Conservation (phyloP, 1,284 basidiomycete species). For the Melampsora larici-populina region DNA sequence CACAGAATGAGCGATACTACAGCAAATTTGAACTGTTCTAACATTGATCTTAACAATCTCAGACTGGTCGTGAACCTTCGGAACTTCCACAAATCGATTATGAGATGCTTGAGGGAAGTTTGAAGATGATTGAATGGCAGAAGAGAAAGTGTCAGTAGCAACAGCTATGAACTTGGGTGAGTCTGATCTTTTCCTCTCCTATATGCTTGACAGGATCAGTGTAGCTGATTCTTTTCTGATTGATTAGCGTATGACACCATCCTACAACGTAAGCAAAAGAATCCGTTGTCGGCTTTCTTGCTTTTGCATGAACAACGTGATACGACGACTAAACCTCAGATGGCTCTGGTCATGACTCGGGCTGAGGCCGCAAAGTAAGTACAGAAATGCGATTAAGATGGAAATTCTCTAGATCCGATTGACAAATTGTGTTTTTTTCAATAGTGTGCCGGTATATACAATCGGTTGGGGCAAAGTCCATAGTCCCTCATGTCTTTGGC, state of each 20-base stretch:
- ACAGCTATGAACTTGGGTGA: conserved; percentile 86
- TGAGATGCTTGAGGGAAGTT: conserved; percentile 62
- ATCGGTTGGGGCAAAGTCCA: conserved; percentile 95
- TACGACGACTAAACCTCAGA: conserved; percentile 87
- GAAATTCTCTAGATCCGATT: background rate
- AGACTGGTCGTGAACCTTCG: background rate
- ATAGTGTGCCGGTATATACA: conserved; percentile 80
- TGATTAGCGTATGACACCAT: conserved; percentile 77
- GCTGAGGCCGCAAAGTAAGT: conserved; percentile 81
- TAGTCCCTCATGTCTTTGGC: conserved; percentile 96
- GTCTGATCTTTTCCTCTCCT: conserved; percentile 3
- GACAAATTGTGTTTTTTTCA: background rate
- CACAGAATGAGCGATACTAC: conserved; percentile 24
- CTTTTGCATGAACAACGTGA: conserved; percentile 88
- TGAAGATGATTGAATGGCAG: conserved; percentile 72
- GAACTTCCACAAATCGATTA: conserved; percentile 20
- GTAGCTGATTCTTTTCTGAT: background rate
- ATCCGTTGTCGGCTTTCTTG: conserved; percentile 82
- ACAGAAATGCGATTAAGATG: background rate
- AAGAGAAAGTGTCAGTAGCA: conserved; percentile 91
- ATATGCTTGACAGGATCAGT: conserved; percentile 13
- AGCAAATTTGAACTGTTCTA: background rate
- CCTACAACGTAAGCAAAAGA: conserved; percentile 84
- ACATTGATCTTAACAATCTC: background rate
- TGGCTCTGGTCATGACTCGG: conserved; percentile 93